Base-by-base conservation (phyloP, 306 rosid genomes). In the Delonix regia region DNA sequence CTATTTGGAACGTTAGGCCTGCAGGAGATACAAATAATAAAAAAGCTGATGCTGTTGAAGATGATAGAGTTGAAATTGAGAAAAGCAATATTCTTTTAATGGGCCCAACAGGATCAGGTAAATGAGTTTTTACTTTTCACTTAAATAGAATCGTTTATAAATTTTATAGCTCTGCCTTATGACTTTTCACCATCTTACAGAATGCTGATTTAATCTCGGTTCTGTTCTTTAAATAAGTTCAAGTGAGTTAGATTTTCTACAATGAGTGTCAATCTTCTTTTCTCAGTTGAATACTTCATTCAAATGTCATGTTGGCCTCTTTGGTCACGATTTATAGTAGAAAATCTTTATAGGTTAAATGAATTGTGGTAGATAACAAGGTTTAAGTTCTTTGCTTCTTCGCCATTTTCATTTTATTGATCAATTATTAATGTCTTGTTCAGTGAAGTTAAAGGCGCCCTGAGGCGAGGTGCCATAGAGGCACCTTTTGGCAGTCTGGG, bases 21-120 rank as follows among this genome's bases (percentile, higher is more conserved):
- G 81, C 96, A 77, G 97, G 93, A 85, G 98, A 90, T 73, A 85
- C 89, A 30, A 79, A 79, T 73, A 80, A 66, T 57, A 82, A 67
- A 66, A 88, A 85, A 42, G 83, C 48, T 2, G 86, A 86, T 45
- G 84, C 82, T 11, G 75, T 56, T 81, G 93, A 89, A 74, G 94
- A 91, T 15, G 97, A 96, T 73, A 84, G 83, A 84, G 96, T 96
- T 82, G 99, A 96, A 76, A 94, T 96, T 78, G 99, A 93, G 88
- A 96, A 93, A 82, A 96, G 98, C 79, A 96, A 96, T 85, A 96
- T 96, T 70, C 99, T 96, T 78, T 82, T 96, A 42, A 87, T 93
- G 98, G 99, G 99, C 57, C 99, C 99, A 73, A 96, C 99, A 36
- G 99, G 99, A 76, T 96, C 98, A 88, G 99, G 99, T 96, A 88